Evolutionary conservation across 441 rosid genomes (phyloP), one percentile per base, ranked within the genome.

Genomic region (Manihot esculenta): DNA sequence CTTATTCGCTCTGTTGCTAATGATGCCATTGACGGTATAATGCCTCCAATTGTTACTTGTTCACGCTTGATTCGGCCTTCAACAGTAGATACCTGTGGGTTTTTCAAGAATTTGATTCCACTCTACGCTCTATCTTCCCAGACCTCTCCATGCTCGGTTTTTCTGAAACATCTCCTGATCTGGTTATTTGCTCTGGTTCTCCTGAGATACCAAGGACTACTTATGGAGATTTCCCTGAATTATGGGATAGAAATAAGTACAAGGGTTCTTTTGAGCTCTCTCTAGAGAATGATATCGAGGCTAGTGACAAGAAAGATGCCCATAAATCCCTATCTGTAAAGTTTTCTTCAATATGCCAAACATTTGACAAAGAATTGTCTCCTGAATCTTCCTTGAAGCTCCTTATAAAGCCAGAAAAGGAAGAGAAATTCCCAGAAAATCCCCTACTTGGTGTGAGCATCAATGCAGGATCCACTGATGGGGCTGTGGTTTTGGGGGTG

Each of bases 351-450:
- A 74, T 86, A 7, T 79, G 82, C 77, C 96, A 86, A 78, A 84
- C 89, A 30, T 90, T 88, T 24, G 74, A 77, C 24, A 78, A 62
- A 53, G 84, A 85, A 69, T 68, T 82, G 72, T 82, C 98, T 67
- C 92, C 98, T 1, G 92, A 86, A 64, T 89, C 91, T 72, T 95
- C 99, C 30, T 89, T 92, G 23, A 93, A 89, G 81, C 90, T 95
- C 62, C 85, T 83, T 69, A 88, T 85, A 5, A 78, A 76, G 38
- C 67, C 78, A 17, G 68, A n/a, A 55, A 67, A 41, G 49, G 72
- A 70, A 61, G 83, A 77, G 53, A 53, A 53, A 64, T 53, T 64
- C 1, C 72, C 58, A 41, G 11, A 73, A 38, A 62, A 38, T 54
- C 20, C 42, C 24, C 21, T 64, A 73, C 84, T 64, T 65, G 79